Evolutionary conservation across 2,329 filamentous ascomycete genomes (phyloP).

Genomic region (Mariannaea sp.): DNA sequence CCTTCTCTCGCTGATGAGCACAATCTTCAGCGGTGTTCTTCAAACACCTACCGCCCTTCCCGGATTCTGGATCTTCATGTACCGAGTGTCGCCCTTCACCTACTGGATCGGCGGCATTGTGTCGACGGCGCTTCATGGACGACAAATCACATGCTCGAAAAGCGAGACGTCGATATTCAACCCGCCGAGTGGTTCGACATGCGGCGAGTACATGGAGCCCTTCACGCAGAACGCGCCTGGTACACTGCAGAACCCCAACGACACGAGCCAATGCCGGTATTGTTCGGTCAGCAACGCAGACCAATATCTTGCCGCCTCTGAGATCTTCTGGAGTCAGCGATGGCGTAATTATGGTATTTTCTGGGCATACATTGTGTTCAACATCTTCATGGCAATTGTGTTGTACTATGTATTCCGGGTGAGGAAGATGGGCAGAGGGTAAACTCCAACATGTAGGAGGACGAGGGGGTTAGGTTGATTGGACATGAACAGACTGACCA

Average conservation of each 20-base stretch:
- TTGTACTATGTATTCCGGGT: slow-evolving; percentile 69
- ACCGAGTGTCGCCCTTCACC: slow-evolving; percentile 68
- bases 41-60: slow-evolving; percentile 63
- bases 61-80: slow-evolving; percentile 79
- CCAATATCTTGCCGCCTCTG: slow-evolving; percentile 57
- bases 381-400: slow-evolving; percentile 61
- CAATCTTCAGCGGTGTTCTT: slow-evolving; percentile 69
- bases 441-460: slow-evolving; percentile 1
- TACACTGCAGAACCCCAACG: slow-evolving; percentile 64
- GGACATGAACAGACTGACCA: no score
- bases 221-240: slow-evolving; percentile 59
- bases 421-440: slow-evolving; percentile 38
- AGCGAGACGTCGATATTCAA: slow-evolving; percentile 68
- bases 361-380: slow-evolving; percentile 69
- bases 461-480: no score
- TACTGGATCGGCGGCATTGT: slow-evolving; percentile 73
- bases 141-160: slow-evolving; percentile 56
- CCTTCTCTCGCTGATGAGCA: slow-evolving; percentile 61
- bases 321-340: slow-evolving; percentile 56
- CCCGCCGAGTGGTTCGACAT: slow-evolving; percentile 66
- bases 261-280: slow-evolving; percentile 64
- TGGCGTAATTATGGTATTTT: slow-evolving; percentile 75
- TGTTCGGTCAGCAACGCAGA: slow-evolving; percentile 67
- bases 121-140: slow-evolving; percentile 64
- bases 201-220: slow-evolving; percentile 63